Conservation (phyloP, 2,329 filamentous ascomycete species). For the Clonostachys chloroleuca region DNA sequence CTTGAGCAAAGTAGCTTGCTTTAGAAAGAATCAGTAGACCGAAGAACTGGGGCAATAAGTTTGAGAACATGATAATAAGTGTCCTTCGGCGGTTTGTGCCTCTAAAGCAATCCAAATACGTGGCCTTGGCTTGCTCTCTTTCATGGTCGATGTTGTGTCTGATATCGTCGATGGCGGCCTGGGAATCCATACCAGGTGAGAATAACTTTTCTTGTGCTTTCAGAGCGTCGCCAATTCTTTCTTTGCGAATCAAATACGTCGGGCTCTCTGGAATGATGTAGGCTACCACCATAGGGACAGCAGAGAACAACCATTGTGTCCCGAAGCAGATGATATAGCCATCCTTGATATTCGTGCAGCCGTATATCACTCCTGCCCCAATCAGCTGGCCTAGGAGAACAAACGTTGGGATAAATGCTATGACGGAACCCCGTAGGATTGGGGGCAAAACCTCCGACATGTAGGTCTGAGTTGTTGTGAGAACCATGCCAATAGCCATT, state of each 20-base stretch:
- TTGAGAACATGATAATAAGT: slow-evolving; percentile 33
- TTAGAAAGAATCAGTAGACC: slow-evolving; percentile 37
- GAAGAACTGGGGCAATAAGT: slow-evolving; percentile 35
- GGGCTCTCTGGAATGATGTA: slow-evolving; percentile 46
- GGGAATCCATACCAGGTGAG: not conserved
- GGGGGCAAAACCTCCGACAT: slow-evolving; percentile 44
- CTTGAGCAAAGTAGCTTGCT: slow-evolving; percentile 31
- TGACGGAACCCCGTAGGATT: slow-evolving; percentile 35
- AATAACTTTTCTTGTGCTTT: slow-evolving; percentile 41
- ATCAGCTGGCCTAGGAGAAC: slow-evolving; percentile 42
- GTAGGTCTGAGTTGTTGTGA: slow-evolving; percentile 38
- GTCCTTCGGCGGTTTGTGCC: slow-evolving; percentile 34
- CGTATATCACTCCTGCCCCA: slow-evolving; percentile 34
- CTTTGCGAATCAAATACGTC: slow-evolving; percentile 38
- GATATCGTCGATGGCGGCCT: slow-evolving; percentile 32
- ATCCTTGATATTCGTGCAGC: slow-evolving; percentile 10
- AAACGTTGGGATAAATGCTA: slow-evolving; percentile 44
- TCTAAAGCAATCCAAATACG: slow-evolving; percentile 38
- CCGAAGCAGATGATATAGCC: slow-evolving; percentile 35
- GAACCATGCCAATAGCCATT: slow-evolving; percentile 35
- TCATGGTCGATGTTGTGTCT: slow-evolving; percentile 41
- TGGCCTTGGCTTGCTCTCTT: slow-evolving; percentile 8
- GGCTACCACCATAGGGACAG: slow-evolving; percentile 32
- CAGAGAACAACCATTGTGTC: slow-evolving; percentile 37
- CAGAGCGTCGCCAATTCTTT: slow-evolving; percentile 29